Evolutionary conservation across 2,329 filamentous ascomycete genomes (phyloP), one percentile per base, ranked within the genome.

Genomic region (Balansia obtecta): DNA sequence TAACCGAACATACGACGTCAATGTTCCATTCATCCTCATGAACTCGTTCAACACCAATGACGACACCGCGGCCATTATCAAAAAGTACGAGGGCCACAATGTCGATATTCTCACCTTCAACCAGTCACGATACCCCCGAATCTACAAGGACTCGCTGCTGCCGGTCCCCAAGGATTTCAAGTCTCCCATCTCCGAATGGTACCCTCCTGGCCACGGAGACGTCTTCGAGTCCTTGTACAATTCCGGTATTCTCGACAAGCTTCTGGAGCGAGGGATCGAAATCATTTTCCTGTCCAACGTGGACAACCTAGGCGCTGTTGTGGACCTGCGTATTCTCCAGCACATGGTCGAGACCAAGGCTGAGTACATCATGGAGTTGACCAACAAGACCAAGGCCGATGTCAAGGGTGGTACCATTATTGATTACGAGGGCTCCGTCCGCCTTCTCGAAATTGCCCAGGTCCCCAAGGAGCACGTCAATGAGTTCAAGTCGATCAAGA

Each of bases 401-500:
- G 93, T 98, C 73, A 98, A 98, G 86, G 93, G 93, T 83, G 93
- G 93, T 74, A 98, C 93, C 70, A 98, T 98, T 70, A 98, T 98
- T 65, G 91, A 98, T 76, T 96, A 96, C 73, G 93, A 98, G 69
- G 91, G 91, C 64, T 90, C 87, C 52, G 91, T 94, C 60, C 90
- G 93, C 66, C 85, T 98, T 59, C 86, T 98, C 49, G 93, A 98
- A 77, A 96, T 98, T 63, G 93, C 93, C 13, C 93, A 98, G 78
- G 93, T 98, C 37, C 93, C 93, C 72, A 98, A 97, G 83, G 88
- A 98, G 78, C 93, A 98, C 74, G 88, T 93, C 69, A 97, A 98
- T 75, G 93, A 98, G 76, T 98, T 98, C 88, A 98, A 98, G 84
- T 96, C 90, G 46, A 98, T 98, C 80, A 98, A 98, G 85, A 98